Base-by-base conservation (phyloP, 1,284 basidiomycete species). In the Bondarzewia mesenterica region DNA sequence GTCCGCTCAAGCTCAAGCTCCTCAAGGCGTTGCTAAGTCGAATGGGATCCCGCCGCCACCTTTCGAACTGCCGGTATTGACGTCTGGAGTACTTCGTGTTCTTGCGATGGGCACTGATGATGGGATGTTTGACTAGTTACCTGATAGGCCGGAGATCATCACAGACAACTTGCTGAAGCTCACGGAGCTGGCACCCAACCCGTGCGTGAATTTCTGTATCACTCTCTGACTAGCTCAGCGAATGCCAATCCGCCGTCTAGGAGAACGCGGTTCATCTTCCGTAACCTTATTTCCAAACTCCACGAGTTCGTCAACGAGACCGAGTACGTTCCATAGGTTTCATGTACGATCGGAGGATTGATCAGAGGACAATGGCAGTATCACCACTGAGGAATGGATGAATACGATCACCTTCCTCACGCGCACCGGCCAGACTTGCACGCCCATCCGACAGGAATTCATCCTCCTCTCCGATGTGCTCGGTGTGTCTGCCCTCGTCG, bases 381-480 rank as follows among this genome's bases (percentile, higher is more conserved):
- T 92, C 44, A 88, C 87, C 7, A 84, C 82, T 0, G 83, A 91
- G 7, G 90, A 93, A 69, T 93, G 91, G 90, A 85, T 88, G 80
- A 65, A 72, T 16, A 72, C 85, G 0, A 82, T 92, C 57, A 63
- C 84, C 52, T 92, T 91, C 68, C 68, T 93, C 54, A 92, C 87
- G 1, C 69, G 71, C 15, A 78, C 75, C 0, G 89, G 89, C 6
- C 73, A 92, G 66, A 87, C 66, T 52, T 88, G 81, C 64, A 80
- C 81, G 0, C 75, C 80, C 22, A 63, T 85, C 43, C 81, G 88
- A 26, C 88, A 90, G 68, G 90, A 93, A 61, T 88, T 88, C 60
- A 89, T 92, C 57, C 77, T 92, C 3, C 72, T 93, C 12, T 90
- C 86, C 0, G 89, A 91, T 60, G 72, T 79, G 0, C 67, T 93